Evolutionary conservation across 2,329 filamentous ascomycete species (phyloP).

Genomic region (Lachnellula cervina): DNA sequence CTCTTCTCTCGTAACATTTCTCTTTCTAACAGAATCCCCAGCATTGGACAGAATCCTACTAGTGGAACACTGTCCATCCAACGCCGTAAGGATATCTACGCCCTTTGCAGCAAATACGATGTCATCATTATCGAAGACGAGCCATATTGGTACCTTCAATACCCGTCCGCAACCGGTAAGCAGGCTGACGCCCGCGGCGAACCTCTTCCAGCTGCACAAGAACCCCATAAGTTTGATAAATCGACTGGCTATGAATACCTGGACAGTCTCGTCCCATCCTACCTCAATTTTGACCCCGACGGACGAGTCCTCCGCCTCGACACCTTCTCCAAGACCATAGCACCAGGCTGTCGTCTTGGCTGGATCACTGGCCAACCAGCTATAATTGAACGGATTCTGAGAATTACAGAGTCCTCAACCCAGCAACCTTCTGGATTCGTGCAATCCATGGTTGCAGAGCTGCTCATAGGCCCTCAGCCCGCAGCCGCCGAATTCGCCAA

Average conservation of each 20-base stretch:
- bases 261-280: constrained; percentile 78
- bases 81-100: constrained; percentile 74
- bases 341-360: constrained; percentile 82
- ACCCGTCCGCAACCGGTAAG: constrained; percentile 58
- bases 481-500: constrained; percentile 40
- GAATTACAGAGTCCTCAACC: constrained; percentile 72
- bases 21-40: constrained; percentile 30
- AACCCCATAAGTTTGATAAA: constrained; percentile 30
- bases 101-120: constrained; percentile 76
- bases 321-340: constrained; percentile 90
- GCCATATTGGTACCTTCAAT: constrained; percentile 94
- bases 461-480: constrained; percentile 67
- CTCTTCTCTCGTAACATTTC: neutral
- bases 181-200: constrained; percentile 35
- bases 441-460: constrained; percentile 73
- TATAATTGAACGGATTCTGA: constrained; percentile 66
- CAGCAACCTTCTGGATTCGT: constrained; percentile 88
- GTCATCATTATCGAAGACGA: constrained; percentile 91
- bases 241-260: constrained; percentile 71
- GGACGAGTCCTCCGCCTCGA: constrained; percentile 86
- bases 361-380: constrained; percentile 85
- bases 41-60: constrained; percentile 88
- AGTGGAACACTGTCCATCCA: constrained; percentile 68
- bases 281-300: constrained; percentile 74
- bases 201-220: constrained; percentile 15